Conservation (phyloP, 768 basidiomycete species). For the Pleurotus pulmonarius region DNA sequence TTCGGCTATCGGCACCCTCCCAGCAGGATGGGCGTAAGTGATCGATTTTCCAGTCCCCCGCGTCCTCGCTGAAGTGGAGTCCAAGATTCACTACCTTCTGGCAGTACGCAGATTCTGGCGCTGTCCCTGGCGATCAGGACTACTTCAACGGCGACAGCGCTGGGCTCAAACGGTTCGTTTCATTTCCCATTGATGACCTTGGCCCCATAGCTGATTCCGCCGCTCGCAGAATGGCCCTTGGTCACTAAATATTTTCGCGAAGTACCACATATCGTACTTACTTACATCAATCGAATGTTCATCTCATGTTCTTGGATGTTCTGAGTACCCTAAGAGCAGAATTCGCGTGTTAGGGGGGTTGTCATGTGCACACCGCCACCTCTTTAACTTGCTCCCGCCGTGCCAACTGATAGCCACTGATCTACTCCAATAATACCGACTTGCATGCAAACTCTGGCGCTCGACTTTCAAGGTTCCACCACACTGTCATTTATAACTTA, state of each 20-base stretch:
- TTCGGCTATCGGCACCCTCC: constrained; percentile 47
- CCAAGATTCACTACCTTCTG: constrained; percentile 50
- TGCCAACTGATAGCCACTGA: not conserved
- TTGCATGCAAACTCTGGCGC: constrained; percentile 8
- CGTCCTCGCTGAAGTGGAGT: not conserved
- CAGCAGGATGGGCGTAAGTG: constrained; percentile 52
- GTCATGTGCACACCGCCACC: too few relatives aligned
- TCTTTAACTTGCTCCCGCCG: not conserved
- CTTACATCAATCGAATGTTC: too few relatives aligned
- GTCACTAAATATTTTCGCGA: not conserved
- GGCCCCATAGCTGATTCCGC: not conserved
- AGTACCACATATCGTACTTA: not conserved
- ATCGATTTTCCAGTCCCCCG: not conserved
- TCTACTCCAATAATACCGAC: not conserved
- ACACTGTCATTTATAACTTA: not conserved
- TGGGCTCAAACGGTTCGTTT: constrained; percentile 1
- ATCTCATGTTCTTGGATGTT: too few relatives aligned
- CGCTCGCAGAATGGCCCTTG: not conserved
- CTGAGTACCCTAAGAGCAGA: too few relatives aligned
- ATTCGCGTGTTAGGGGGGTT: too few relatives aligned
- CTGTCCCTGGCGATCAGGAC: constrained; percentile 57
- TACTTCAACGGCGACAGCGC: constrained; percentile 42
- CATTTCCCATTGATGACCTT: not conserved
- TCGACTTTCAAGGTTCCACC: not conserved
- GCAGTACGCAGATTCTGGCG: constrained; percentile 54